phyloP scores from a whole-genome alignment of 352 stramenopile genomes.

The Phytophthora cactorum region DNA sequence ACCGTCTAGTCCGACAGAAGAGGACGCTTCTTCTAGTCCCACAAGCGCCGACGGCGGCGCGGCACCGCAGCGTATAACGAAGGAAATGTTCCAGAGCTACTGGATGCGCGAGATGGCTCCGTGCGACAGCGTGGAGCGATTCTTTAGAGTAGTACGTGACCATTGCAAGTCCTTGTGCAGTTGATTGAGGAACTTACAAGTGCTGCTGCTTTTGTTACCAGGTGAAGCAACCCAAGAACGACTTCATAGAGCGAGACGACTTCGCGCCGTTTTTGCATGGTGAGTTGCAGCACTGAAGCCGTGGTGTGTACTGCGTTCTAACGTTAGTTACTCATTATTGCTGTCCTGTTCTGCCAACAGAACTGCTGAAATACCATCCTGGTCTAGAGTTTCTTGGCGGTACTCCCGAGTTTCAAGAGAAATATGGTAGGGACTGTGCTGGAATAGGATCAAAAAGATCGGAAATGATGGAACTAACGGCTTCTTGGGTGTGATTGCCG shows the following conservation, averaged over 20 bases:
- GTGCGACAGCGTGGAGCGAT: constrained; percentile 96
- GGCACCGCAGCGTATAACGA: constrained; percentile 64
- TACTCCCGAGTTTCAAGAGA: constrained; percentile 99
- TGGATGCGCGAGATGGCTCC: constrained; percentile 96
- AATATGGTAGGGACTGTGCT: constrained; percentile 91
- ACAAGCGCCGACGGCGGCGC: constrained; percentile 33
- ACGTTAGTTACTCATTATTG: constrained; percentile 33
- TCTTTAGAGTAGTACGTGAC: constrained; percentile 94
- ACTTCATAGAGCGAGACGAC: constrained; percentile 94
- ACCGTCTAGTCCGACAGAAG: constrained; percentile 18
- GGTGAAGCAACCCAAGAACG: constrained; percentile 93
- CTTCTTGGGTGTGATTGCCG: not conserved
- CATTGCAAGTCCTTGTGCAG: not conserved
- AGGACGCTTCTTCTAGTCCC: constrained; percentile 22
- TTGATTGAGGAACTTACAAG: constrained; percentile 6
- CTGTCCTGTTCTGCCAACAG: constrained; percentile 35
- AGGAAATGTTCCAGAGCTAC: constrained; percentile 93
- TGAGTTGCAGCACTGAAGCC: constrained; percentile 21
- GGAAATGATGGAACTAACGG: not conserved
- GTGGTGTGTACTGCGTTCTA: constrained; percentile 4
- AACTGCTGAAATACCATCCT: constrained; percentile 89
- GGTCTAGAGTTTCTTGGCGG: constrained; percentile 97
- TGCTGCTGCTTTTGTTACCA: constrained; percentile 27
- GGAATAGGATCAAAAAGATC: not conserved
- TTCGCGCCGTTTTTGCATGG: constrained; percentile 98